Evolutionary conservation across 1,284 basidiomycete genomes (phyloP).

Genomic region (Pascua guehoae): DNA sequence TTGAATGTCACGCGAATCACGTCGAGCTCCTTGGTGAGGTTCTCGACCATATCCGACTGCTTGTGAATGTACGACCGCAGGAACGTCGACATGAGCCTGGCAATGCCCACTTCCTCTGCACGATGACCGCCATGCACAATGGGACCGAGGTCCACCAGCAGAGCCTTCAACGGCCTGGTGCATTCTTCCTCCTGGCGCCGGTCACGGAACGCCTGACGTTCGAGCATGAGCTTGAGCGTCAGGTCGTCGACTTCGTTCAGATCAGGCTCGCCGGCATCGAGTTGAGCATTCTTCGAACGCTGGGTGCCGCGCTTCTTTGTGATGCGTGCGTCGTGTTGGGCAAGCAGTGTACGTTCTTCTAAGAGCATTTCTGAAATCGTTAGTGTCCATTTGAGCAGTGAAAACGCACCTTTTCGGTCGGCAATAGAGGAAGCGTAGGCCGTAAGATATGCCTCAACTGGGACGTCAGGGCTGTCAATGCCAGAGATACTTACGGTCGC

Average conservation of each 20-base stretch:
- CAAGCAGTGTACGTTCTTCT: constrained; percentile 38
- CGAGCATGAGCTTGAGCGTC: constrained; percentile 26
- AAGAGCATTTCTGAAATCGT: constrained; percentile 35
- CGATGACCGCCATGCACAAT: constrained; percentile 9
- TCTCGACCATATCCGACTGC: constrained; percentile 25
- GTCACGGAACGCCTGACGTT: constrained; percentile 39
- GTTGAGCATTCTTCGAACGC: constrained; percentile 27
- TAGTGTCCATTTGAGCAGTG: neutral
- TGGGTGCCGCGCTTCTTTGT: constrained; percentile 35
- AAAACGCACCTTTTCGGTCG: constrained; percentile 38
- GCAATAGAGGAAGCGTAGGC: constrained; percentile 43
- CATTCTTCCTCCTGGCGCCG: constrained; percentile 31
- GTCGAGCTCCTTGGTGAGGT: constrained; percentile 44
- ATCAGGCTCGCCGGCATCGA: constrained; percentile 11
- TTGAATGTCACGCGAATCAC: constrained; percentile 43
- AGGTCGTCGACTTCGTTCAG: constrained; percentile 30
- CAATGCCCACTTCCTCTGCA: constrained; percentile 10
- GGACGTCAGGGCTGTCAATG: constrained; percentile 6
- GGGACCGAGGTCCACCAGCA: constrained; percentile 35
- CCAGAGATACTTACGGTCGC: constrained; percentile 27
- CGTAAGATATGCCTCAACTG: constrained; percentile 43
- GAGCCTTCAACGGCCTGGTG: constrained; percentile 38
- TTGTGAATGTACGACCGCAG: constrained; percentile 10
- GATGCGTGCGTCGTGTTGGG: constrained; percentile 26
- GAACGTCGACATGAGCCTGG: neutral